phyloP scores from a whole-genome alignment of 371 early-diverging fungal genomes.

The Funneliformis caledonium region DNA sequence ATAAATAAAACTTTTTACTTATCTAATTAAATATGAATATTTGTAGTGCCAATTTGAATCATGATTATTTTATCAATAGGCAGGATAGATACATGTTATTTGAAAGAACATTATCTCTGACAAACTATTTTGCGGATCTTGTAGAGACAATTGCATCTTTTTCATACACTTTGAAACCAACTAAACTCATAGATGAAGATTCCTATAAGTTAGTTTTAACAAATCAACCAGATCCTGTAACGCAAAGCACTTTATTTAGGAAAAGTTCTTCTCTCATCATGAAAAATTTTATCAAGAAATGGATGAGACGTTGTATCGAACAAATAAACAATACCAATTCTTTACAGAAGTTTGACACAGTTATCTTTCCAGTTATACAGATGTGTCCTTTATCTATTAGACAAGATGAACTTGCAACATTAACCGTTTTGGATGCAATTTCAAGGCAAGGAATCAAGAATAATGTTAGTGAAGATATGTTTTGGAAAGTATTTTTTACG shows the following conservation, averaged over 20 bases:
- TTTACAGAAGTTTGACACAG: constrained; percentile 61
- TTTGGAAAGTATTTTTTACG: constrained; percentile 46
- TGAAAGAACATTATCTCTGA: constrained; percentile 56
- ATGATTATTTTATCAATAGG: constrained; percentile 92
- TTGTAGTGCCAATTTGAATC: constrained; percentile 88
- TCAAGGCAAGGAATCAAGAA: constrained; percentile 47
- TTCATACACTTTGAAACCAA: constrained; percentile 63
- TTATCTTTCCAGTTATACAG: constrained; percentile 85
- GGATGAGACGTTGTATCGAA: constrained; percentile 41
- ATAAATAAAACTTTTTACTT: background rate
- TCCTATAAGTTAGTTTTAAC: constrained; percentile 22
- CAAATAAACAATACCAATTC: background rate
- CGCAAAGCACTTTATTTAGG: constrained; percentile 63
- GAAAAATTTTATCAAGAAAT: constrained; percentile 55
- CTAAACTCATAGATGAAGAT: background rate
- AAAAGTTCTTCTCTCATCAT: constrained; percentile 56
- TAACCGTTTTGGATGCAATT: constrained; percentile 60
- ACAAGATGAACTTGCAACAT: constrained; percentile 76
- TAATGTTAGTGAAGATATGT: constrained; percentile 43
- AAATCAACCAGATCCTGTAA: constrained; percentile 66
- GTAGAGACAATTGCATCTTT: constrained; percentile 63
- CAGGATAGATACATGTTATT: constrained; percentile 93
- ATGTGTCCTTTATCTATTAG: constrained; percentile 81
- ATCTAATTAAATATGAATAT: background rate
- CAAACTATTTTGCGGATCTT: constrained; percentile 74